Conservation (phyloP, 192 early-diverging fungal species). For the Entomortierella parvispora region DNA sequence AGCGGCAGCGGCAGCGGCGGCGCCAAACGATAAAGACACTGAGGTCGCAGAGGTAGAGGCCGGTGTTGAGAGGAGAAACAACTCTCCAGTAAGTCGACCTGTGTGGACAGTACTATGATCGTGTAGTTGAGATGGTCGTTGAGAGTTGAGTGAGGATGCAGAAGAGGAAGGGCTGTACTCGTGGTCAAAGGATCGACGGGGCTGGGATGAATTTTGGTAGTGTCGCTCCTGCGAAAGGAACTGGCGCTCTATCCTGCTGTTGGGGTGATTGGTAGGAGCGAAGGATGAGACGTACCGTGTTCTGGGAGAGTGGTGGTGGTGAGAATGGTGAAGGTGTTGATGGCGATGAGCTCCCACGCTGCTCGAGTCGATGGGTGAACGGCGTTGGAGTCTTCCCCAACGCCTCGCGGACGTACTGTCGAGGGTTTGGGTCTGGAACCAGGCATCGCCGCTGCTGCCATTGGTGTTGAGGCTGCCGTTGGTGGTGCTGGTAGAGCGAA, state of each 20-base stretch:
- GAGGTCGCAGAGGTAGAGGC: no score
- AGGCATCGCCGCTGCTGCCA: not conserved
- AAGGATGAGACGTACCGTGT: slow-evolving; percentile 27
- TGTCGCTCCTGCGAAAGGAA: not conserved
- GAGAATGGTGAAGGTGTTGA: not conserved
- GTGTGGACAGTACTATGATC: no score
- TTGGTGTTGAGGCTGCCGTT: not conserved
- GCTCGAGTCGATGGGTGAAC: slow-evolving; percentile 19
- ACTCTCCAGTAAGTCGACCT: no score
- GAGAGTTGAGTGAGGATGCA: no score
- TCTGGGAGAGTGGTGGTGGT: slow-evolving; percentile 32
- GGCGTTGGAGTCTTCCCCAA: slow-evolving; percentile 37
- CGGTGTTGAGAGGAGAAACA: no score
- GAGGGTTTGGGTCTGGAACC: slow-evolving; percentile 11
- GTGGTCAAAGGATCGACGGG: no score
- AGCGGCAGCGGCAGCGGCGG: no score
- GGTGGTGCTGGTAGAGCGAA: not conserved
- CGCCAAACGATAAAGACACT: no score
- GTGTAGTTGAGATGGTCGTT: no score
- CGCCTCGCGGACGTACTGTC: slow-evolving; percentile 17
- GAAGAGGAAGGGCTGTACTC: no score
- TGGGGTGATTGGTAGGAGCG: slow-evolving; percentile 7
- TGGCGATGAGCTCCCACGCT: not conserved
- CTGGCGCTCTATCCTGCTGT: not conserved
- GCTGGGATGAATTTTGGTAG: not conserved